Evolutionary conservation across 169 alveolate species (phyloP), one percentile per base, ranked within the genome.

Genomic region (Plasmodium blacklocki): DNA sequence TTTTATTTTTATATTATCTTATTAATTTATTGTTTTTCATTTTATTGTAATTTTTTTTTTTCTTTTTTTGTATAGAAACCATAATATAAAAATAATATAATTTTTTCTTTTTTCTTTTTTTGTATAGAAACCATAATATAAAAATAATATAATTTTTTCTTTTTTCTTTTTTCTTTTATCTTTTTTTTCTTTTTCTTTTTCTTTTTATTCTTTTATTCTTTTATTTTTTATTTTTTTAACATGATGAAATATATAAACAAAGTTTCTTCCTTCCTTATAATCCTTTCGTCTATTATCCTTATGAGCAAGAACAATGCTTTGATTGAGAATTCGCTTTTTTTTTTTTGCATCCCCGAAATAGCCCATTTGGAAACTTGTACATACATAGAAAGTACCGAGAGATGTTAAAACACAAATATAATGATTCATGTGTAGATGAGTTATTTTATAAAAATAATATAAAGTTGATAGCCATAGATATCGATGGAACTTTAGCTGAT

Each of bases 321-420:
- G 23, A 29, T 39, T 26, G 74, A 74, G 62, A 74, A 74, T 78
- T 50, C 89, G 80, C 63, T 78, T 78, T 78, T 78, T 76, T 76
- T 76, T 78, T 78, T 78, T 78, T 78, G 89, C 75, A 78, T 19
- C 89, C 89, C 72, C 50, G 67, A 78, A 78, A 14, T 26, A 66
- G 63, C 15, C 8, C 59, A n/a, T 7, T 26, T 14, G 68, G 70
- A 56, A 39, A 59, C 14, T 14, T 64, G 47, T 78, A 49, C 45
- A 78, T 78, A 29, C 15, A 78, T 67, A 78, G 39, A 6, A 78
- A 52, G 8, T 78, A 78, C 15, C 2, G 18, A 2, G 71, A 43
- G 21, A 15, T 78, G 70, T 18, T 78, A 7, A 32, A 78, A 43
- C 67, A 78, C 43, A 78, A 78, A 21, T 67, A 50, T 7, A 49